Base-by-base conservation (phyloP, 352 stramenopile genomes). In the Phytophthora quininea region DNA sequence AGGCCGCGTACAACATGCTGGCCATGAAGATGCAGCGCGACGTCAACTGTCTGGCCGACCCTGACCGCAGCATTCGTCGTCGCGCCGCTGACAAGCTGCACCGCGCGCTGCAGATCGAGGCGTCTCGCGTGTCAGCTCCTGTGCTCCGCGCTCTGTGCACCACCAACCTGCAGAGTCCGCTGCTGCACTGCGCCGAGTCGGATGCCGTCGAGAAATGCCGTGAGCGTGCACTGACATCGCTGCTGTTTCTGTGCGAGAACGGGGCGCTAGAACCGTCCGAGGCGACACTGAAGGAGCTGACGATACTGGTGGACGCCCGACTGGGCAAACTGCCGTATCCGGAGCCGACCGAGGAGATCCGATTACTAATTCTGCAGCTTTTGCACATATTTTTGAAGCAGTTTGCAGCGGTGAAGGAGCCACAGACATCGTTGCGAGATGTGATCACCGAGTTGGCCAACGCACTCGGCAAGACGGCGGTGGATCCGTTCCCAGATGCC, bases 21-120 rank as follows among this genome's bases (percentile, higher is more conserved):
- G 50, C 77, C 24, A 94, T 94, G 83, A 89, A 91, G 68, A 82
- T 96, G 47, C 84, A 94, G 72, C 86, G 82, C 38, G 88, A 96
- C 59, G 65, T 96, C 52, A 96, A 96, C 66, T 96, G 88, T 51
- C 62, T 96, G 31, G 40, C 67, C 14, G 88, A 94, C 50, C 72
- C 88, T 3, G 83, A 94, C 49, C 88, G 88, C 53, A 78, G 66
- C 15, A 78, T 93, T 48, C 86, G 86, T 10, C 87, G 87, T 12
- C 86, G 86, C 35, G 87, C 86, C 15, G 76, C 82, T 24, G 86
- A 96, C 54, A 93, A 88, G 58, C 74, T 96, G 19, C 70, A 87
- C 49, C 83, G 83, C 24, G 57, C 71, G 37, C 64, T 92, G 42
- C 62, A 81, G 54, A 76, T 50, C 54, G 84, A 91, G 43, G 79